Percentiles rank a stretch among this genome's conserved stretches.
These are phyloP conservation scores for Toxoplasma gondii DNA, from an alignment of 169 alveolate species.

Conservation along the genomic window DNA sequence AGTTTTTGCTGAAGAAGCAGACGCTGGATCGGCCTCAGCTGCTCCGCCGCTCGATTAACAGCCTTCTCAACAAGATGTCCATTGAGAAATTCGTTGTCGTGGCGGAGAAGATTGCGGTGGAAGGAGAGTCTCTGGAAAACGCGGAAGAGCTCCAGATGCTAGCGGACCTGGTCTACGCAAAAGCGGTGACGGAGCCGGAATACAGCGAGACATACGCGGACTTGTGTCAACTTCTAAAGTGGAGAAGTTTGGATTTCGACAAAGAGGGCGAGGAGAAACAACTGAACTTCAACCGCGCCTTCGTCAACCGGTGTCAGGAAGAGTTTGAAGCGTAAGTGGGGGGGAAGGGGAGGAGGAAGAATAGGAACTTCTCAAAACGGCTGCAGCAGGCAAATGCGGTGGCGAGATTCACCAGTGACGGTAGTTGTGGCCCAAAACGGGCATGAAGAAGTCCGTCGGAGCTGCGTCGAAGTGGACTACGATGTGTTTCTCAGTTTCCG, in stretches of 20 bases:
- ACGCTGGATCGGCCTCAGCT: conserved; percentile 37
- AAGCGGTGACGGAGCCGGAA: conserved; percentile 91
- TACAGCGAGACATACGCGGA: conserved; percentile 93
- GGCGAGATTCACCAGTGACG: too few species aligned
- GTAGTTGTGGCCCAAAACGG: too few species aligned
- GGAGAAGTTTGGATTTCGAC: conserved; percentile 49
- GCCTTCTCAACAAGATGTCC: conserved; percentile 86
- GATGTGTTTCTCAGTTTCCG: too few species aligned
- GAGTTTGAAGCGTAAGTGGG: conserved; percentile 52
- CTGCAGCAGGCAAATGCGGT: too few species aligned
- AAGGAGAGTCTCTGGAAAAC: conserved; percentile 45
- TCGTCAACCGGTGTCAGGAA: conserved; percentile 55
- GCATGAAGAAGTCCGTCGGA: too few species aligned
- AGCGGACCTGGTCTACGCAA: conserved; percentile 53
- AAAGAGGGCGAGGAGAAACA: conserved; percentile 62
- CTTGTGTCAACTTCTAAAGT: conserved; percentile 78
- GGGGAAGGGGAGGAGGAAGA: not conserved
- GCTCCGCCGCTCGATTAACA: conserved; percentile 80
- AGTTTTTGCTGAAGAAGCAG: not conserved
- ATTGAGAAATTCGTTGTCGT: conserved; percentile 89
- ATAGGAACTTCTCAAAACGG: not conserved
- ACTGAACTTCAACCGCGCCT: conserved; percentile 46
- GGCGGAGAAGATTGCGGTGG: conserved; percentile 86
- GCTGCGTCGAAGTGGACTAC: too few species aligned
- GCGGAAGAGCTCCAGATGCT: conserved; percentile 56